Conservation (phyloP, 495 filamentous ascomycete species). For the Massariosphaeria phaeospora region DNA sequence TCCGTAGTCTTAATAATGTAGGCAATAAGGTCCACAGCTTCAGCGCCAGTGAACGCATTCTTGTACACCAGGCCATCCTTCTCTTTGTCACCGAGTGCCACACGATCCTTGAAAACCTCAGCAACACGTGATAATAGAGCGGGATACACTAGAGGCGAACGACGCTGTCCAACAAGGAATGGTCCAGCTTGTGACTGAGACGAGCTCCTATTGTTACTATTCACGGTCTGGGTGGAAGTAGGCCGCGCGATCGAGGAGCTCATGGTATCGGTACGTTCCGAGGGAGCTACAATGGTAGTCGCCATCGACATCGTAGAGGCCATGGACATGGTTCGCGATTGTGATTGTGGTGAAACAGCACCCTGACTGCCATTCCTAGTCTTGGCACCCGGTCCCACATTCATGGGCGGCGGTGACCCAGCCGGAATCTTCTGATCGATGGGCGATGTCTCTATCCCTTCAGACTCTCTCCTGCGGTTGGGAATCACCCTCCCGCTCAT, state of each 20-base stretch:
- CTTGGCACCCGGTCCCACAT: conserved; percentile 34
- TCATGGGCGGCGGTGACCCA: conserved; percentile 24
- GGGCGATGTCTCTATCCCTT: conserved; percentile 20
- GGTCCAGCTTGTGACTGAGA: conserved; percentile 33
- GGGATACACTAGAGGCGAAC: conserved; percentile 82
- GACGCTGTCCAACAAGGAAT: conserved; percentile 49
- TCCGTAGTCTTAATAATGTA: conserved; percentile 96
- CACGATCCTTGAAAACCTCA: conserved; percentile 81
- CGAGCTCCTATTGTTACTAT: conserved; percentile 33
- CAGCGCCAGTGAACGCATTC: conserved; percentile 87
- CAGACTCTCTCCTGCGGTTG: conserved; percentile 54
- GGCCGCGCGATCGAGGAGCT: conserved; percentile 9
- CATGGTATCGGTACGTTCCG: conserved; percentile 44
- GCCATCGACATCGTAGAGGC: too few species aligned
- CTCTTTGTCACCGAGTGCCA: conserved; percentile 73
- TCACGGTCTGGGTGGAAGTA: conserved; percentile 45
- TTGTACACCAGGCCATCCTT: conserved; percentile 98
- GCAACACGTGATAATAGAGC: conserved; percentile 87
- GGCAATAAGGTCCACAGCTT: conserved; percentile 90
- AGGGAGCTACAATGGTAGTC: conserved; percentile 47
- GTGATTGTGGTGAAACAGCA: too few species aligned
- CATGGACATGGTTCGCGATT: conserved; percentile 76
- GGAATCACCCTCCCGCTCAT: conserved; percentile 90
- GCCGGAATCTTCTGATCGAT: conserved; percentile 8
- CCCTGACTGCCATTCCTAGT: conserved; percentile 39